Conservation (phyloP, 2,329 filamentous ascomycete genomes). For the Nemania abortiva region DNA sequence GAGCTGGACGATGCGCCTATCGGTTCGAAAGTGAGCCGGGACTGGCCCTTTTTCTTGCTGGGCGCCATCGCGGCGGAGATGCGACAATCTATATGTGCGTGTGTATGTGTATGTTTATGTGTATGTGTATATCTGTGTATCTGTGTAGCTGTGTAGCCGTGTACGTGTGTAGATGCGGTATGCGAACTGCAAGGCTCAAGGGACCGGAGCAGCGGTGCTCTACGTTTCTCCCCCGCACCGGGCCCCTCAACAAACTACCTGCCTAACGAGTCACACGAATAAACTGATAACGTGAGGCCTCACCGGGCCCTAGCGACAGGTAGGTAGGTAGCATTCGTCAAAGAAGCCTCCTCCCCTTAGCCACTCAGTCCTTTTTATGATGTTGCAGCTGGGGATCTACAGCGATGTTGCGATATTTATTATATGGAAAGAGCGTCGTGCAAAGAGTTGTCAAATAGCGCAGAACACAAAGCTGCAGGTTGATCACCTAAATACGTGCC, state of each 20-base stretch:
- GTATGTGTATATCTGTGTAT: background rate
- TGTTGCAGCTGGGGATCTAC: no score
- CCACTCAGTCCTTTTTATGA: background rate
- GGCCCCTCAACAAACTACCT: background rate
- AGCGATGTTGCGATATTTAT: no score
- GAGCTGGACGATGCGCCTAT: constrained; percentile 40
- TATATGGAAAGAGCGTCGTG: no score
- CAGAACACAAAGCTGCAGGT: background rate
- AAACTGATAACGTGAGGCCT: background rate
- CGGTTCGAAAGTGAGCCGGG: constrained; percentile 51
- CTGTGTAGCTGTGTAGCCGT: no score
- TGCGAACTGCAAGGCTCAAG: constrained; percentile 5
- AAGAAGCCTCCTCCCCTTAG: background rate
- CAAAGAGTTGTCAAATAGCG: background rate
- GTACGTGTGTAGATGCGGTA: no score
- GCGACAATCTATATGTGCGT: background rate
- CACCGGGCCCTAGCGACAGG: background rate
- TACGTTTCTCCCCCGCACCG: background rate
- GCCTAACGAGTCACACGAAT: background rate
- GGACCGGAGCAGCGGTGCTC: background rate
- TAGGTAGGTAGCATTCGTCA: background rate
- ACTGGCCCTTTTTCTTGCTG: constrained; percentile 46
- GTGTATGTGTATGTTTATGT: background rate
- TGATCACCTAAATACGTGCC: no score
- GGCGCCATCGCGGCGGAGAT: constrained; percentile 39